A percentile compares a stretch with the other conserved stretches of the same genome.
These are phyloP conservation scores for Spinacia oleracea DNA, from an alignment of 179 eudicot species.

Conservation along the genomic window DNA sequence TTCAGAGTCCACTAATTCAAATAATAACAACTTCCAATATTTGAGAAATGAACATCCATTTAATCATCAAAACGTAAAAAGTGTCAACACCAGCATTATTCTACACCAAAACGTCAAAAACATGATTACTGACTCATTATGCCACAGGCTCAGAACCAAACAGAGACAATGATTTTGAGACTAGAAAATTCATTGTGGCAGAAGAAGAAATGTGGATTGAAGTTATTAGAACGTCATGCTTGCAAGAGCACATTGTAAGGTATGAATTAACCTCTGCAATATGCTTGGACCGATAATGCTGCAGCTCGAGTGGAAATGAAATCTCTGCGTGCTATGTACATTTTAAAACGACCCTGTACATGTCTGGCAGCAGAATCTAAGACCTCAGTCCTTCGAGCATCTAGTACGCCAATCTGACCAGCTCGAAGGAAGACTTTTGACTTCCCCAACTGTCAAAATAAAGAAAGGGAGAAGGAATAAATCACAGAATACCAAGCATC, in stretches of 20 bases:
- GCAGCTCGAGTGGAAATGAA: conserved; percentile 59
- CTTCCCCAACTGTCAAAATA: conserved; percentile 67
- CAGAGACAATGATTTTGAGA: background rate
- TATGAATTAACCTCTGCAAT: conserved; percentile 68
- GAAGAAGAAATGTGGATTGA: background rate
- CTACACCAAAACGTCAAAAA: background rate
- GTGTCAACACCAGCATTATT: background rate
- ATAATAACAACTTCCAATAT: background rate
- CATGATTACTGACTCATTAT: background rate
- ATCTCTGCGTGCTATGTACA: conserved; percentile 70
- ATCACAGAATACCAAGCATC: conserved; percentile 2
- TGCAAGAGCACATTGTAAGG: background rate
- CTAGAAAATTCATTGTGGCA: background rate
- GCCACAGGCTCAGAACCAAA: background rate
- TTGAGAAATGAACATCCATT: background rate
- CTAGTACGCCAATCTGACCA: conserved; percentile 91
- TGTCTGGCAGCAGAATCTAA: conserved; percentile 78
- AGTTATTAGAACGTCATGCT: background rate
- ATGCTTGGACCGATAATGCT: conserved; percentile 75
- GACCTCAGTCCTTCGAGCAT: conserved; percentile 87
- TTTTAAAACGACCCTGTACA: conserved; percentile 70
- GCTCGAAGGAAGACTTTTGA: conserved; percentile 96
- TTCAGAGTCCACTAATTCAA: background rate
- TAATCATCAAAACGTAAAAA: background rate
- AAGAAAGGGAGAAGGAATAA: background rate